These are phyloP conservation scores for Eucalyptus shirleyi DNA, from an alignment of 345 rosid genomes.

Conservation along the genomic window DNA sequence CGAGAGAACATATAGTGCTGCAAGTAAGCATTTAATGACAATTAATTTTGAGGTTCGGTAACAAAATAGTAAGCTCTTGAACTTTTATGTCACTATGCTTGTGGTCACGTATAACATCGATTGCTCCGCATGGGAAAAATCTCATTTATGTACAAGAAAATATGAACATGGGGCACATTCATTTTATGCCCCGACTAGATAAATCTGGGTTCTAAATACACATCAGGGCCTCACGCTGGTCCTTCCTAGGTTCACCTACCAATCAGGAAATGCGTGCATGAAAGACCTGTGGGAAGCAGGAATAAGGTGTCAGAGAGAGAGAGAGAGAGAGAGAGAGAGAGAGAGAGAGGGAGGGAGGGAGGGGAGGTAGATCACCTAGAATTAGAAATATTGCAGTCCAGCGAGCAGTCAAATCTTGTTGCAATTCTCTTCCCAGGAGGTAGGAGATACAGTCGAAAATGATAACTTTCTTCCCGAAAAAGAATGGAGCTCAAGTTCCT, in stretches of 20 bases:
- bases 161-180: neutral
- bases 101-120: neutral
- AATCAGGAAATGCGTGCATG: neutral
- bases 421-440: neutral
- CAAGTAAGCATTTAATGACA: neutral
- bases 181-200: neutral
- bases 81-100: neutral
- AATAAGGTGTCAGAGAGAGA: neutral
- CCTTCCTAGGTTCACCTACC: neutral
- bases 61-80: neutral
- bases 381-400: neutral
- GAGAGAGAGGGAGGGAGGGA: rapidly evolving
- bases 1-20: neutral
- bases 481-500: conserved; percentile 9
- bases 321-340: neutral
- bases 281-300: neutral
- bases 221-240: neutral
- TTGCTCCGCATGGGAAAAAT: neutral
- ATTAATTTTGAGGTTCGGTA: neutral
- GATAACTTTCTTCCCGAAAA: neutral
- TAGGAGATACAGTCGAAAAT: neutral
- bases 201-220: neutral
- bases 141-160: neutral
- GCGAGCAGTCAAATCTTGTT: neutral
- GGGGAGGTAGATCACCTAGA: neutral